phyloP scores from a whole-genome alignment of 768 basidiomycete genomes.

The Boletellus ananiceps region DNA sequence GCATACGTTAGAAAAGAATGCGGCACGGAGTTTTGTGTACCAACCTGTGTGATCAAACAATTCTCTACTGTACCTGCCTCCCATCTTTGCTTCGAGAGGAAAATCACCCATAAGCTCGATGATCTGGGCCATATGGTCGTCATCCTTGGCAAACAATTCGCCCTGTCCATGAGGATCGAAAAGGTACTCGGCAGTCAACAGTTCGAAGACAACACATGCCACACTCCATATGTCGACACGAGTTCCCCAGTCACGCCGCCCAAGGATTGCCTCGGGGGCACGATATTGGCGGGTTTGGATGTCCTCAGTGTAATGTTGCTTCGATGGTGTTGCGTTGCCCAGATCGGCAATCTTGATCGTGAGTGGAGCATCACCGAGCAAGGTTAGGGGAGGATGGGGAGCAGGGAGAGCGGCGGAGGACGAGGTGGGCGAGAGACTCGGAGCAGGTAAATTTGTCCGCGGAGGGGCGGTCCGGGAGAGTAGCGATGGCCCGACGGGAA shows the following conservation, averaged over 20 bases:
- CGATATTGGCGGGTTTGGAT: conserved; percentile 97
- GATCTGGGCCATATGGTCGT: conserved; percentile 95
- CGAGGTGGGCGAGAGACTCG: conserved; percentile 19
- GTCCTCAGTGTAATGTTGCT: conserved; percentile 87
- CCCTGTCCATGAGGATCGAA: conserved; percentile 86
- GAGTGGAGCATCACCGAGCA: conserved; percentile 42
- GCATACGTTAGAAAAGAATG: conserved; percentile 4
- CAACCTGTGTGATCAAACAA: conserved; percentile 71
- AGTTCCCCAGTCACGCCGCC: conserved; percentile 80
- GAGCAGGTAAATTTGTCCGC: conserved; percentile 13
- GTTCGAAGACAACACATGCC: conserved; percentile 87
- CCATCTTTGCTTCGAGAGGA: conserved; percentile 67
- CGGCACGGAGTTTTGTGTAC: conserved; percentile 18
- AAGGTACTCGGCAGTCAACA: conserved; percentile 86
- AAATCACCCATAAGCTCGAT: conserved; percentile 87
- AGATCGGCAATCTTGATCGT: conserved; percentile 92
- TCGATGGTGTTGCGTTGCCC: conserved; percentile 91
- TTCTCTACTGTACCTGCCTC: conserved; percentile 80
- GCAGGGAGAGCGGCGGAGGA: conserved; percentile 20
- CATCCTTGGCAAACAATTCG: conserved; percentile 83
- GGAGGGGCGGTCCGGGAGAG: conserved; percentile 62
- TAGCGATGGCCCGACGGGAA: conserved; percentile 44
- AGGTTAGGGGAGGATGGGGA: conserved; percentile 21
- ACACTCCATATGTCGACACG: conserved; percentile 90
- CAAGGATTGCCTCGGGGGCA: conserved; percentile 90